Base-by-base conservation (phyloP, 2,329 filamentous ascomycete genomes). In the Calonectria naviculata region DNA sequence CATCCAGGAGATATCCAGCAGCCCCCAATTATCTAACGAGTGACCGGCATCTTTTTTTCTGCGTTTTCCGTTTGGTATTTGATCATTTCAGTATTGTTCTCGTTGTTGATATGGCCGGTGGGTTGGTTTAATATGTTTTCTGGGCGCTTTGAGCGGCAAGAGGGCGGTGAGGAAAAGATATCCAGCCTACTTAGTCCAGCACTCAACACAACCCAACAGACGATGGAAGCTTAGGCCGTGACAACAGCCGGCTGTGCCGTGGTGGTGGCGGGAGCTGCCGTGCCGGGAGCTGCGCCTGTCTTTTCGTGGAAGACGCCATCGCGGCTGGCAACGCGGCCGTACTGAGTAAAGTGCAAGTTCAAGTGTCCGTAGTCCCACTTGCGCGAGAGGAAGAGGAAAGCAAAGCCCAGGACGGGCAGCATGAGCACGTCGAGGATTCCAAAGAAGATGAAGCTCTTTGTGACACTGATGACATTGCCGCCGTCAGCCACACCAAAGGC, bases 261-360 rank as follows among this genome's bases (percentile, higher is more conserved):
- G 44, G 63, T 68, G 38, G 70, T 62, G 1, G 69, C 66, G 41
- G 74, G 71, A 24, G 29, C 72, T 46, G 65, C 21, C 13, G 62
- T 56, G 24, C 44, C 74, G 34, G 76, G 58, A 3, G 58, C 66
- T 5, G 71, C 66, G 44, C 66, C 68, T 44, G 76, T 72, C 82
- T 89, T 88, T 80, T 88, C 87, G 56, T 86, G 86, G 80, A 83
- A 87, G 52, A 80, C 78, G n/a, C 84, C 84, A 15, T 76, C 74
- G 10, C 75, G 75, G n/a, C 83, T 76, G n/a, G 79, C 75, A 26
- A 89, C 86, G 21, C 87, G 86, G 63, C 88, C 88, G 75, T 89
- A 88, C 78, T 89, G 88, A 26, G 87, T 90, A 73, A 90, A 90
- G 69, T 85, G 83, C 46, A 90, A 78, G 79, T 88, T 88, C 70